phyloP scores from a whole-genome alignment of 2,329 filamentous ascomycete species.

The Corynespora cassiicola region DNA sequence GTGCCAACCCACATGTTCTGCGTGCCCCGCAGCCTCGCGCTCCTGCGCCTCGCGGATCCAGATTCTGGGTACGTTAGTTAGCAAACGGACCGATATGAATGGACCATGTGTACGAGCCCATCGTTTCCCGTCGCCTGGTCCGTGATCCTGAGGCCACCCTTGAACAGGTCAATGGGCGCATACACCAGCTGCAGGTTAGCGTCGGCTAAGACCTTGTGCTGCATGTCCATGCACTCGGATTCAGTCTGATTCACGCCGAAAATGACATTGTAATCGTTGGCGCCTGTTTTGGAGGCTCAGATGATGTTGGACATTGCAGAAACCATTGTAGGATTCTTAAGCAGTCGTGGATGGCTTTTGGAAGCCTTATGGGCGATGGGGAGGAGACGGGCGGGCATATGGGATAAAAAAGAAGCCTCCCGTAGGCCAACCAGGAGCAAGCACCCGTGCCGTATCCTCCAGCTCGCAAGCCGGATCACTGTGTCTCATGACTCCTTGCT shows the following conservation, averaged over 20 bases:
- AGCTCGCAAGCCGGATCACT: too few species aligned
- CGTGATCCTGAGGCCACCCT: slow-evolving; percentile 7
- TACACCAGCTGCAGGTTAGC: slow-evolving; percentile 4
- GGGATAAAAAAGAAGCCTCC: too few species aligned
- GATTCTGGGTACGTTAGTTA: background rate
- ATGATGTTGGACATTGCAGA: background rate
- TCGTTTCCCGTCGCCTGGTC: slow-evolving; percentile 13
- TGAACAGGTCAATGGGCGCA: slow-evolving; percentile 10
- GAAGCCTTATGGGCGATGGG: too few species aligned
- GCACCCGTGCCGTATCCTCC: too few species aligned
- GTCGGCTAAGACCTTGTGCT: slow-evolving; percentile 8
- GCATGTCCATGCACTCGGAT: slow-evolving; percentile 10
- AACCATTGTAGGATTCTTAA: too few species aligned
- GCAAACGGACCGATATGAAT: too few species aligned
- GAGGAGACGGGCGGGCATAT: too few species aligned
- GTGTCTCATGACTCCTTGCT: too few species aligned
- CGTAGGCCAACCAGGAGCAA: too few species aligned
- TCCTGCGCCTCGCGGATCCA: slow-evolving; percentile 8
- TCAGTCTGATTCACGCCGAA: slow-evolving; percentile 10
- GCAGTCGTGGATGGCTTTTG: too few species aligned
- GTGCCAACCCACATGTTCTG: slow-evolving; percentile 9
- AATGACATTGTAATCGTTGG: slow-evolving; percentile 14
- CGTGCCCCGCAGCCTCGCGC: background rate
- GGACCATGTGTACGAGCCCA: slow-evolving; percentile 1
- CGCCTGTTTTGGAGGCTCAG: slow-evolving; percentile 7